A percentile compares a stretch with the other conserved stretches of the same genome.
Evolutionary conservation across 169 alveolate species (phyloP).

Genomic region (Cryptosporidium sp.): DNA sequence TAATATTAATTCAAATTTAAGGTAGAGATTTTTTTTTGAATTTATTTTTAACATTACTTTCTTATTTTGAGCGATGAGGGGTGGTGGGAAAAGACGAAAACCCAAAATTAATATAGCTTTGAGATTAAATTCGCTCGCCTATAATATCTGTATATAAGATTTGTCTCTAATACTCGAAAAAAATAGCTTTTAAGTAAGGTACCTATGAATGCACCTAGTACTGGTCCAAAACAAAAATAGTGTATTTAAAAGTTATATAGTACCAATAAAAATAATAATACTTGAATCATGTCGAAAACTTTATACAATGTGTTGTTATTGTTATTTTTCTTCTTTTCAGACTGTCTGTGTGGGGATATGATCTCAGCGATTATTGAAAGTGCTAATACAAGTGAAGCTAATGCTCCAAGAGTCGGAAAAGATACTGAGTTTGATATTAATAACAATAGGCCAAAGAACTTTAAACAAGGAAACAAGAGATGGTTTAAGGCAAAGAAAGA

Average conservation of each 20-base stretch:
- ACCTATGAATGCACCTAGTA: background rate
- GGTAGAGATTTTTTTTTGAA: background rate
- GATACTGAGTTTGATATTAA: constrained; percentile 6
- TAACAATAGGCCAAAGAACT: constrained; percentile 11
- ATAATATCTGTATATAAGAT: background rate
- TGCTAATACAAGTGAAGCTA: background rate
- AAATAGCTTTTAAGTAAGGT: background rate
- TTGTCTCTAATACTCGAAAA: constrained; percentile 39
- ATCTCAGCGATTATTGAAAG: constrained; percentile 47
- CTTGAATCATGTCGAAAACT: background rate
- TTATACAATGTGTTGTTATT: background rate
- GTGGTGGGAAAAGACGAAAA: background rate
- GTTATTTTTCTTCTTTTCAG: background rate
- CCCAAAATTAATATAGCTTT: background rate
- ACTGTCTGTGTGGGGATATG: constrained; percentile 19
- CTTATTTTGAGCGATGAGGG: constrained; percentile 4
- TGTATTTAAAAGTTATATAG: background rate
- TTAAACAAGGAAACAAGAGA: constrained; percentile 42
- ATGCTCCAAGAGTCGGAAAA: background rate
- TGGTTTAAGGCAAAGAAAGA: constrained; percentile 68
- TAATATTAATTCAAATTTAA: background rate
- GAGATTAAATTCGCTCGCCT: constrained; percentile 14
- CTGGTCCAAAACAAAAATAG: background rate
- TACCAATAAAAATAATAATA: background rate
- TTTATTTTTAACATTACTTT: too few species aligned